phyloP scores from a whole-genome alignment of 2,329 filamentous ascomycete genomes.

The Chaetomium sp. region DNA sequence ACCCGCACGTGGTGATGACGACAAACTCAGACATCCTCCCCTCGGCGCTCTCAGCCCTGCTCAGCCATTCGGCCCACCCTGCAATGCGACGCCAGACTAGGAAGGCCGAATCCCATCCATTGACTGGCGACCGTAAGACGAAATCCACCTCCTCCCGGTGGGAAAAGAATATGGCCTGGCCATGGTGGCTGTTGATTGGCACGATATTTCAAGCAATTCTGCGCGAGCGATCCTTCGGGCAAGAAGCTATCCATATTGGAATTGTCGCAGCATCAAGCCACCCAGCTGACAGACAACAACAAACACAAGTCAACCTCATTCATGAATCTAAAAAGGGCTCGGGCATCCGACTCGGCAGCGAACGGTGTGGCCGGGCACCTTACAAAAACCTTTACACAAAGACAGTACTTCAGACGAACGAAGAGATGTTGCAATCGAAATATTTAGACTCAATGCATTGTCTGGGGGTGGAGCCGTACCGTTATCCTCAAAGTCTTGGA shows the following conservation, averaged over 20 bases:
- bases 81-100: constrained; percentile 1
- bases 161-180: background rate
- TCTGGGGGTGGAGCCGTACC: constrained; percentile 9
- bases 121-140: constrained; percentile 4
- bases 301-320: background rate
- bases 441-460: constrained; percentile 21
- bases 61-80: constrained; percentile 10
- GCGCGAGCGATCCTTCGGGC: background rate
- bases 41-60: constrained; percentile 5
- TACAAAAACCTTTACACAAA: background rate
- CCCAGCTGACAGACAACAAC: background rate
- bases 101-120: background rate
- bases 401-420: constrained; percentile 4
- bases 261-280: background rate
- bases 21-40: background rate
- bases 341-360: background rate
- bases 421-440: background rate
- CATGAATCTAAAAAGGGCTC: background rate
- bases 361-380: background rate
- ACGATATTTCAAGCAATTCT: background rate
- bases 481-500: constrained; percentile 9
- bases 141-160: background rate
- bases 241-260: background rate
- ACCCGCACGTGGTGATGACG: constrained; percentile 4
- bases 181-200: background rate